These are phyloP conservation scores for Trypanosoma boissoni DNA, from an alignment of 208 protist genomes.

Conservation along the genomic window DNA sequence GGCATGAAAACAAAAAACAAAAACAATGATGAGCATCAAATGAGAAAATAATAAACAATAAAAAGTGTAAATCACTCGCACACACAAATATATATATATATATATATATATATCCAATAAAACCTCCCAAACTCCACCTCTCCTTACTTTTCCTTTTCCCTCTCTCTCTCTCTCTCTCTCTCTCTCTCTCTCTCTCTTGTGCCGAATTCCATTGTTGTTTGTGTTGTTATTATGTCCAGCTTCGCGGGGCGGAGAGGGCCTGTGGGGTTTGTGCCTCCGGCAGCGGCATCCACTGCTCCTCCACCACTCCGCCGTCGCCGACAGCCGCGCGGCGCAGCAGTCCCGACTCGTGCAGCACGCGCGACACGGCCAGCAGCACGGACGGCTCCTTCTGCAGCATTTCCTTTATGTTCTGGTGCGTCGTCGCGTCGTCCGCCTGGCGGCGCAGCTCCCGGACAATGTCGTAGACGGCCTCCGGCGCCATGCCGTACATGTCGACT, in stretches of 20 bases:
- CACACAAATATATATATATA: too few relatives aligned
- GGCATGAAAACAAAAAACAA: background rate
- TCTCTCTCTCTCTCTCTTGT: too few relatives aligned
- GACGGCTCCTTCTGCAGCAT: conserved; percentile 62
- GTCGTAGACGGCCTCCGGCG: conserved; percentile 58
- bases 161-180: too few relatives aligned
- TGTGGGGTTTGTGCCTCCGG: conserved; percentile 41
- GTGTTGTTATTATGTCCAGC: conserved; percentile 46
- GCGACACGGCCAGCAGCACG: conserved; percentile 56
- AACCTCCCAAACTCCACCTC: too few relatives aligned
- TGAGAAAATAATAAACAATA: background rate
- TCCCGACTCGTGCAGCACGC: conserved; percentile 65
- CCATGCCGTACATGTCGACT: conserved; percentile 46
- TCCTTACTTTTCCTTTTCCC: too few relatives aligned
- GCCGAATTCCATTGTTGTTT: too few relatives aligned
- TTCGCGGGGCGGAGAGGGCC: conserved; percentile 57
- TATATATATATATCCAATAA: too few relatives aligned
- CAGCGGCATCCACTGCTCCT: conserved; percentile 45
- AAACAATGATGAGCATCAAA: background rate
- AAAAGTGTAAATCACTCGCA: background rate
- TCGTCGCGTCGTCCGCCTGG: conserved; percentile 52
- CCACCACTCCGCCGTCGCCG: conserved; percentile 31
- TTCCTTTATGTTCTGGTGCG: conserved; percentile 43
- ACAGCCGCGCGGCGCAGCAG: conserved; percentile 42
- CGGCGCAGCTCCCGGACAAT: conserved; percentile 62